Conservation (phyloP, 805 yeast genomes). For the Myxozyma neotropica region DNA sequence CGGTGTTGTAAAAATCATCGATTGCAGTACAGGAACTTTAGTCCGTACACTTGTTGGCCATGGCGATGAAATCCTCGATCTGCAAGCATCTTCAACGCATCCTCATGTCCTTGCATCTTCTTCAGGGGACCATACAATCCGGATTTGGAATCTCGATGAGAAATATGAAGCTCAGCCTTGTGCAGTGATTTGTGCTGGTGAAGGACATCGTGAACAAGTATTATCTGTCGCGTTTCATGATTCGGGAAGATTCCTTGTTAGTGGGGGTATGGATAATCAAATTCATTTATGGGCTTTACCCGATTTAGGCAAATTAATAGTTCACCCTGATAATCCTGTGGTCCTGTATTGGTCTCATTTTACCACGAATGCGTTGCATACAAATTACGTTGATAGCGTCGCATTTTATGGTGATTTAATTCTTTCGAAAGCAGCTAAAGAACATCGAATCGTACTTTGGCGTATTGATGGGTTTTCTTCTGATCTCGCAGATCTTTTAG, state of each 20-base stretch:
- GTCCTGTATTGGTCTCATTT: conserved; percentile 31
- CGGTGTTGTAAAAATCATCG: conserved; percentile 27
- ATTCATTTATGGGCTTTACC: conserved; percentile 31
- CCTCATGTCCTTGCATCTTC: conserved; percentile 63
- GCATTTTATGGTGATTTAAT: conserved; percentile 30
- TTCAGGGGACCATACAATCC: conserved; percentile 79
- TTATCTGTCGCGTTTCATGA: conserved; percentile 28
- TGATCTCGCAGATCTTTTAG: conserved; percentile 16
- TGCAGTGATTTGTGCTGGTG: conserved; percentile 32
- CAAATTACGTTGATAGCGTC: conserved; percentile 30
- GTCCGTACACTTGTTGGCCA: conserved; percentile 26
- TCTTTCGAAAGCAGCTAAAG: conserved; percentile 31
- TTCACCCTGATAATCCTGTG: conserved; percentile 22
- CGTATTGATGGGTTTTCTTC: conserved; percentile 26
- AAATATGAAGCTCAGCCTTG: conserved; percentile 21
- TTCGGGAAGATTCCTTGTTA: conserved; percentile 28
- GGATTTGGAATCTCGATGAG: conserved; percentile 59
- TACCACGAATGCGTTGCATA: conserved; percentile 19
- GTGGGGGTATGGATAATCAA: conserved; percentile 32
- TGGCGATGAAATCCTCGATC: conserved; percentile 31
- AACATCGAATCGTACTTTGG: conserved; percentile 28
- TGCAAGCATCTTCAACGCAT: conserved; percentile 20
- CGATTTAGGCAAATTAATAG: conserved; percentile 8
- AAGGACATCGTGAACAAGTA: conserved; percentile 32
- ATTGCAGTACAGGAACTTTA: conserved; percentile 24